Base-by-base conservation (phyloP, 345 rosid species). In the Eucalyptus polyanthemos region DNA sequence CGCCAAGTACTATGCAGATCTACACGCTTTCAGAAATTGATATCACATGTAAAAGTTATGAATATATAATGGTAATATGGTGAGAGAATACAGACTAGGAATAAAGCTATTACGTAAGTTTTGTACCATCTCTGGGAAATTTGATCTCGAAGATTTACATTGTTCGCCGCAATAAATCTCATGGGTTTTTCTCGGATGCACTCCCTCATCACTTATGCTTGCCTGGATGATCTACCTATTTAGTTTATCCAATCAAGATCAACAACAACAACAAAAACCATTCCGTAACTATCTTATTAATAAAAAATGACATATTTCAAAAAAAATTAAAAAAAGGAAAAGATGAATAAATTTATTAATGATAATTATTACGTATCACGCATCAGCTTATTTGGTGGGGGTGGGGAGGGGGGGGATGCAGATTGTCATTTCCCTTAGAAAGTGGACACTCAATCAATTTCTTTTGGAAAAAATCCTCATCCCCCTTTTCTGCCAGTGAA, bases 1-100 rank as follows among this genome's bases (percentile, higher is more conserved):
- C 11, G 22, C 76, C 31, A 49, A 88, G 53, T 92, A 92, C 72
- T 80, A 91, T 87, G 58, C 62, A 3, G 91, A 91, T 89, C 92
- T 91, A 49, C 85, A 5, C 1, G 27, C 47, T 40, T 76, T 22
- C 47, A 1, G 8, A 76, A 76, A 40, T 40, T 76, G 83, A 76
- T 76, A 40, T 22, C 47, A 11, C 12, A 6, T 40, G 83, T 14
- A 40, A 40, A 37, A 76, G 9, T 19, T 21, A 40, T 22, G 47
- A 40, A 76, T 6, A 17, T 2, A 37, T 72, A 10, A 37, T 37
- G 14, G 12, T 40, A 72, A 40, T 40, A 40, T 6, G 83, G 24
- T 9, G 81, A 34, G 81, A 34, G 14, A 69, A 34, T 17, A 69
- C 40, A 9, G 44, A 22, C 24, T 22, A 69, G 40, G 80, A 34